phyloP scores from a whole-genome alignment of 331 rosid species.

The Stylosanthes scabra region DNA sequence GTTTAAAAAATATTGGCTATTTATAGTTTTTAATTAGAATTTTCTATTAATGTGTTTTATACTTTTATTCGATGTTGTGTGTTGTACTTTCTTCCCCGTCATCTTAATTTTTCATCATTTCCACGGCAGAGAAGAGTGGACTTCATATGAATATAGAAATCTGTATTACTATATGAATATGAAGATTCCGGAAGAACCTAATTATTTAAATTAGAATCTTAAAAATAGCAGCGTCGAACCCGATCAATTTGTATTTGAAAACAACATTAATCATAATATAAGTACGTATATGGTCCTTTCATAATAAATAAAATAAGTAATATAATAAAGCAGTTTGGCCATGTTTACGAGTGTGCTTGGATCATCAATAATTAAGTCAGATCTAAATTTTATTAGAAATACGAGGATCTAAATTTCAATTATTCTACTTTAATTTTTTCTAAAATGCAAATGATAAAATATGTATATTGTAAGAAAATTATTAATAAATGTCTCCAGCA shows the following conservation, averaged over 20 bases:
- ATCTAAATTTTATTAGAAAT: too few relatives aligned
- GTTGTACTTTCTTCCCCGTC: neutral
- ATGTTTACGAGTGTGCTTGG: conserved; percentile 4
- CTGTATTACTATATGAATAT: neutral
- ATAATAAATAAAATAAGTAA: neutral
- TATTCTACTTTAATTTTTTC: too few relatives aligned
- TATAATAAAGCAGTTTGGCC: conserved; percentile 31
- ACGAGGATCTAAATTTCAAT: too few relatives aligned
- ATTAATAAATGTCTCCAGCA: too few relatives aligned
- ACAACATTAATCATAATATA: conserved; percentile 22
- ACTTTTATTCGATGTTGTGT: neutral
- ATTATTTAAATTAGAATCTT: conserved; percentile 29
- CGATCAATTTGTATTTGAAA: conserved; percentile 32
- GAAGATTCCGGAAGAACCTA: neutral
- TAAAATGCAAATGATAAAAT: too few relatives aligned
- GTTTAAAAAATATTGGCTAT: too few relatives aligned
- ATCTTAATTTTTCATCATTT: neutral
- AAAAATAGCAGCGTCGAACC: conserved; percentile 10
- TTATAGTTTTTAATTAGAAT: neutral
- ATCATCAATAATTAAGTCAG: too few relatives aligned
- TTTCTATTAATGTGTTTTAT: too few relatives aligned
- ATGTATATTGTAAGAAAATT: too few relatives aligned
- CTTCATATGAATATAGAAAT: conserved; percentile 10
- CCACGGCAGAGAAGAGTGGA: conserved; percentile 6
- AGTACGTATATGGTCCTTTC: neutral